Evolutionary conservation across 108 stramenopile genomes (phyloP).

Genomic region (Cyclotella sp.): DNA sequence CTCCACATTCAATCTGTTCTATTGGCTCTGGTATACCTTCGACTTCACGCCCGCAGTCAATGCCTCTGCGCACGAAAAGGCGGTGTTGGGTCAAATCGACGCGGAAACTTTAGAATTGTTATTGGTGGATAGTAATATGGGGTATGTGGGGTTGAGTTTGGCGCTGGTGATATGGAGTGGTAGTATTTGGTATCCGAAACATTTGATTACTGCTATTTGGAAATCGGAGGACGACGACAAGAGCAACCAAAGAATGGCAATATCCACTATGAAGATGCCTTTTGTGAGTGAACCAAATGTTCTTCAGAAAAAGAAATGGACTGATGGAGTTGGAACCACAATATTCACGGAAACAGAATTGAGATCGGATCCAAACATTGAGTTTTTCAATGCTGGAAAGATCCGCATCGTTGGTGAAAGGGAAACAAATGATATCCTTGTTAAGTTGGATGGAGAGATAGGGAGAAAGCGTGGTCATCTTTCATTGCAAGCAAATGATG

Average conservation of each 20-base stretch:
- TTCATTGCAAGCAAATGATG: conserved; percentile 35
- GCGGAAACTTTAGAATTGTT: conserved; percentile 39
- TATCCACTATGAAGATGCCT: conserved; percentile 43
- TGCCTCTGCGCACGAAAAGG: conserved; percentile 42
- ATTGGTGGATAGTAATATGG: conserved; percentile 55
- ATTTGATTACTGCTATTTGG: conserved; percentile 54
- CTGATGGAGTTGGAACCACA: conserved; percentile 27
- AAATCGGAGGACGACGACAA: conserved; percentile 1
- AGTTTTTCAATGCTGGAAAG: conserved; percentile 38
- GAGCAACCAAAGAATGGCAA: conserved; percentile 21
- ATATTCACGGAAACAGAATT: conserved; percentile 40
- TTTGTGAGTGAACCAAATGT: conserved; percentile 39
- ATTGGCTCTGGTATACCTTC: conserved; percentile 61
- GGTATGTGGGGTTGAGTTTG: conserved; percentile 54
- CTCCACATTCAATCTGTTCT: conserved; percentile 48
- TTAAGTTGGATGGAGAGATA: conserved; percentile 50
- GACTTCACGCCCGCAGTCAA: conserved; percentile 62
- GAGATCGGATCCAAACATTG: conserved; percentile 26
- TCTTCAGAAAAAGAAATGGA: conserved; percentile 23
- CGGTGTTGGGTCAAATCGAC: conserved; percentile 45
- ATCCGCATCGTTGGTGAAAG: conserved; percentile 33
- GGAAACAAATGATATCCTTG: conserved; percentile 42
- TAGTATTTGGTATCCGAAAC: conserved; percentile 34
- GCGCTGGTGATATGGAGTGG: conserved; percentile 36
- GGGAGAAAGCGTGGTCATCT: conserved; percentile 39